Evolutionary conservation across 139 green algal genomes (phyloP), one percentile per base, ranked within the genome.

Genomic region (Picochlorum sp.): DNA sequence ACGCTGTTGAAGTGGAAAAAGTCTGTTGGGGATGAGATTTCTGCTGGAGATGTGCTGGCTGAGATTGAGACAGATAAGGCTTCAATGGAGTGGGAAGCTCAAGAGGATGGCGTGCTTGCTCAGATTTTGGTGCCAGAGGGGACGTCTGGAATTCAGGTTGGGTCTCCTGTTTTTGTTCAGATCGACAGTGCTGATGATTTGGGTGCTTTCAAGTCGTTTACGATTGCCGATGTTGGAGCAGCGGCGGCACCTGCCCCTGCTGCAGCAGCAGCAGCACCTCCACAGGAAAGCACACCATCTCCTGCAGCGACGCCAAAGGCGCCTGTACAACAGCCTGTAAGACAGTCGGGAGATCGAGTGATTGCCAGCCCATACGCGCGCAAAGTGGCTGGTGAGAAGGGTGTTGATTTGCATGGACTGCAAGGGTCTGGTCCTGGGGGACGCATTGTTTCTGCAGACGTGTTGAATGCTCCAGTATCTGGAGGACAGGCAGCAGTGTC

Each of bases 41-140:
- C 72, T 8, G 66, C 81, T 10, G 85, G 85, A 3, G 85, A 90
- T 72, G 71, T 90, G 14, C 62, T 96, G 3, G 88, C 86, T 5
- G 86, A 96, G 60, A 73, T 97, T 18, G 90, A 97, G 72, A 97
- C 91, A 5, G 94, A 99, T 73, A 99, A 94, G 77, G 84, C 78
- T 38, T 81, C 72, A 20, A 77, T 86, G 41, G 74, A 70, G 45
- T 79, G 78, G 74, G 79, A 98, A 75, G 70, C 81, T 4, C 82
- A 95, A 73, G 92, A 98, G 57, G 92, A 98, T 58, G 92, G 92
- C 21, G 87, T 85, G 34, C 45, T 97, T 4, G 86, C 84, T 34
- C 84, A 88, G 64, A 88, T 98, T 26, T 66, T 98, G 26, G 59
- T 88, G 23, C 66, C 77, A 0, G 77, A 79, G 4, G 85, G 86